Evolutionary conservation across 2,329 filamentous ascomycete species (phyloP), one percentile per base, ranked within the genome.

Genomic region (Allantophomopsis lycopodina): DNA sequence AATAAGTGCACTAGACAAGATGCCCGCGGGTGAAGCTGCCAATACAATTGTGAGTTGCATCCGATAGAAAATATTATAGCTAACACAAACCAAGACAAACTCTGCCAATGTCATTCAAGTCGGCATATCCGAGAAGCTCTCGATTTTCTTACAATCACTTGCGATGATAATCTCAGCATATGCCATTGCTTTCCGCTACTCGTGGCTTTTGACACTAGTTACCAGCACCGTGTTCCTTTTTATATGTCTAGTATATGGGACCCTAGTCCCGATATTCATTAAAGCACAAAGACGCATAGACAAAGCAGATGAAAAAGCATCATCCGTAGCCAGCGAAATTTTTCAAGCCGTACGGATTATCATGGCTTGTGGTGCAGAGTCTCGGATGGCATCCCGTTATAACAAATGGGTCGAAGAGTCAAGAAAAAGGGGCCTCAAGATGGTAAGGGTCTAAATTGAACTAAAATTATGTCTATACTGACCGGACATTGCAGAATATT

Each of bases 1-100:
- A 37, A 71, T 84, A 35, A 72, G 78, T 44, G 74, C 79, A 30
- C 72, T 83, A 35, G 79, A 84, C 55, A 73, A 72, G 13, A 72
- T 78, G 63, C 68, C 73, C 0, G 61, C 72, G 0, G 76, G 76
- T 2, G 62, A 68, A 10, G 69, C 71, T 0, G 73, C 74, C 0
- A 63, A 63, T 15, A 76, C 73, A 30, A 77, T 79, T 47, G 23
- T 28, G 11, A 12, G 23, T 28, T 8, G 8, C 11, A 28, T 8
- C 8, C 11, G 80, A 40, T 15, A 52, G 54, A 4, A 48, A 40
- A 48, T 52, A 18, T 51, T 50, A 2, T 54, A 50, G 66, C 65
- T 12, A 76, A 76, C 30, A 79, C 81, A 44, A 8, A 28, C 10
- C 8, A 28, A 28, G 23, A 81, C 76, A 0, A 68, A 69, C 2